A percentile compares a stretch with the other conserved stretches of the same genome.
phyloP scores from a whole-genome alignment of 1,284 basidiomycete genomes.

The Ustilago esculenta region DNA sequence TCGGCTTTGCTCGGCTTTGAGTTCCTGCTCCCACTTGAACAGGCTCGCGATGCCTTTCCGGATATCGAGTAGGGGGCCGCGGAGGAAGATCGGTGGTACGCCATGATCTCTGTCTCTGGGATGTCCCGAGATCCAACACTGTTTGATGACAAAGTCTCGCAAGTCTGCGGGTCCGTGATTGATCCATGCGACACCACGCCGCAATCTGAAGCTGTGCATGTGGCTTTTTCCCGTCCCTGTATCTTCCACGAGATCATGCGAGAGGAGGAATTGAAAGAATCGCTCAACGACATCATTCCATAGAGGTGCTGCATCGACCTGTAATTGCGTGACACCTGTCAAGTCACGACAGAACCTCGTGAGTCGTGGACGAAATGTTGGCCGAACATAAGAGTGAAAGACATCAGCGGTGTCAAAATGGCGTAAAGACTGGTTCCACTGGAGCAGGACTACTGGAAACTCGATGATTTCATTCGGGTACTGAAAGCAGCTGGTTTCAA shows the following conservation, averaged over 20 bases:
- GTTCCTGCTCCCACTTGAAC: conserved; percentile 43
- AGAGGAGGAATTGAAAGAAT: conserved; percentile 75
- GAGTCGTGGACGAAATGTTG: conserved; percentile 83
- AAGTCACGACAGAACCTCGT: conserved; percentile 84
- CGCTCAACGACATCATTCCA: conserved; percentile 77
- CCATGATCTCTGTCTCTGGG: conserved; percentile 9
- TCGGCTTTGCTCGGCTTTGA: conserved; percentile 12
- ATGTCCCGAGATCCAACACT: conserved; percentile 77
- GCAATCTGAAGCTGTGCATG: conserved; percentile 21
- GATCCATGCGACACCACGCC: conserved; percentile 68
- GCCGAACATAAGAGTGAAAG: conserved; percentile 87
- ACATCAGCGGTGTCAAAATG: conserved; percentile 76
- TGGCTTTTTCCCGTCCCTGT: conserved; percentile 13
- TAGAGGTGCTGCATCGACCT: conserved; percentile 80
- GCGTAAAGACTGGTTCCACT: conserved; percentile 72
- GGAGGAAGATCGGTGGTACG: conserved; percentile 49
- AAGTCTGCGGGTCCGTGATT: conserved; percentile 74
- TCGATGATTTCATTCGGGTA: conserved; percentile 89
- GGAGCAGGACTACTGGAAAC: conserved; percentile 85
- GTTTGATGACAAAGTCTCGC: conserved; percentile 78
- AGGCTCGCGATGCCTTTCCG: conserved; percentile 61
- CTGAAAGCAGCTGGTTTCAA: conserved; percentile 68
- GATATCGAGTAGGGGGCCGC: conserved; percentile 61
- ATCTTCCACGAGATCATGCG: conserved; percentile 67
- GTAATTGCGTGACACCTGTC: conserved; percentile 92